These are phyloP conservation scores for Noccaea caerulescens DNA, from an alignment of 345 rosid species.

Conservation along the genomic window DNA sequence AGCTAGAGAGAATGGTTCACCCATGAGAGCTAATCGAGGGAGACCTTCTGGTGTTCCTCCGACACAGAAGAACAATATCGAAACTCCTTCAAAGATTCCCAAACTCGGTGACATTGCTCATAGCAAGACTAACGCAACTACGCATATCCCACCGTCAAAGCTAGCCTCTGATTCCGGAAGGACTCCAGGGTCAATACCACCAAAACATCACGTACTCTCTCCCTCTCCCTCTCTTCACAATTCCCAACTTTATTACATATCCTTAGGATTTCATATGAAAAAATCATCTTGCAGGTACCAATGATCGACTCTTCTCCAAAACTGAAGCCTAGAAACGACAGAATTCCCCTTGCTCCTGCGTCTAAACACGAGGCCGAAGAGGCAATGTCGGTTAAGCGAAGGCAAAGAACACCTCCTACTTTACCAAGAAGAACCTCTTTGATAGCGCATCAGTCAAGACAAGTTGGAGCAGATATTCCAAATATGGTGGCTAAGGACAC, in stretches of 20 bases:
- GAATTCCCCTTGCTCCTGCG: slow-evolving; percentile 54
- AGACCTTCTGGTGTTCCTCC: slow-evolving; percentile 54
- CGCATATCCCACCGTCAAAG: slow-evolving; percentile 53
- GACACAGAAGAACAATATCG: slow-evolving; percentile 56
- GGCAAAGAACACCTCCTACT: slow-evolving; percentile 85
- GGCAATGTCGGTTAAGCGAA: slow-evolving; percentile 55
- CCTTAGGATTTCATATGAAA: slow-evolving; percentile 14
- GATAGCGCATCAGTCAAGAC: slow-evolving; percentile 50
- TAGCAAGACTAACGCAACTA: slow-evolving; percentile 57
- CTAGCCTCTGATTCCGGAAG: slow-evolving; percentile 55
- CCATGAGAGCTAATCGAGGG: slow-evolving; percentile 67
- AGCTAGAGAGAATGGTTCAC: slow-evolving; percentile 83
- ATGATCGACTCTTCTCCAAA: slow-evolving; percentile 62
- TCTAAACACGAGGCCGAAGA: slow-evolving; percentile 62
- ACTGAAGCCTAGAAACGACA: slow-evolving; percentile 74
- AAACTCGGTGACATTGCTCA: slow-evolving; percentile 57
- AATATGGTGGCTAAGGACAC: slow-evolving; percentile 42
- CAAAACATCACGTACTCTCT: slow-evolving; percentile 73
- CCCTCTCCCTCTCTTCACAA: slow-evolving; percentile 3
- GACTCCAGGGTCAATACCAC: slow-evolving; percentile 57
- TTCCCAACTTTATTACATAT: slow-evolving; percentile 11
- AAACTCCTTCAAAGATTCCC: slow-evolving; percentile 69
- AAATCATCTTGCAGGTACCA: slow-evolving; percentile 59
- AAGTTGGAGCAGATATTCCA: slow-evolving; percentile 55
- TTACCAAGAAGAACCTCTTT: slow-evolving; percentile 60